phyloP scores from a whole-genome alignment of 805 yeast genomes.

The Candida endomychidarum region DNA sequence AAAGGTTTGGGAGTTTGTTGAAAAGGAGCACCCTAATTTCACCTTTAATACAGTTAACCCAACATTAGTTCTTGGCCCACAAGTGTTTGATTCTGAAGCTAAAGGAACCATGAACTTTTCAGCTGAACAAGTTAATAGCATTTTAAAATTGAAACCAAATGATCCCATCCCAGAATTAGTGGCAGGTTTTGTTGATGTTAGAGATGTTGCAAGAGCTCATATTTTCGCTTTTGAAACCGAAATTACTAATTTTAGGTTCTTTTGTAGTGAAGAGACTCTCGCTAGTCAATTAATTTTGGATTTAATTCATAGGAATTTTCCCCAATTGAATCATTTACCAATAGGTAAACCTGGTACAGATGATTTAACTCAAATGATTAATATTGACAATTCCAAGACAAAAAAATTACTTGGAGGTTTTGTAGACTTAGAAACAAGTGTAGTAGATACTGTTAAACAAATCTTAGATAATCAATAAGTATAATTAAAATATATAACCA shows the following conservation, averaged over 20 bases:
- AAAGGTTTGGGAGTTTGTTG: constrained; percentile 55
- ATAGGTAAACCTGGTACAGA: constrained; percentile 38
- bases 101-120: constrained; percentile 25
- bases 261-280: constrained; percentile 16
- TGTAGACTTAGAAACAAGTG: no score
- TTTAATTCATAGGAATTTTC: constrained; percentile 35
- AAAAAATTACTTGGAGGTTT: no score
- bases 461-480: no score
- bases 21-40: constrained; percentile 31
- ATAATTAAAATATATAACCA: no score
- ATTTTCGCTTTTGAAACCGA: constrained; percentile 29
- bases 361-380: no score
- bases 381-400: no score
- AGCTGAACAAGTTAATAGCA: constrained; percentile 27
- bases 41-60: constrained; percentile 45
- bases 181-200: constrained; percentile 42
- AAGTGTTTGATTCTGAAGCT: constrained; percentile 38
- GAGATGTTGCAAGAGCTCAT: constrained; percentile 33
- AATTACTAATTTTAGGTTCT: constrained; percentile 27
- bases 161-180: constrained; percentile 16
- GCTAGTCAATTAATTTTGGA: constrained; percentile 27
- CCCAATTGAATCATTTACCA: constrained; percentile 40
- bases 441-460: no score
- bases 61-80: constrained; percentile 52
- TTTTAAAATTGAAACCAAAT: constrained; percentile 23